These are phyloP conservation scores for Ceratobasidium sp. DNA, from an alignment of 1,284 basidiomycete genomes.

Conservation along the genomic window DNA sequence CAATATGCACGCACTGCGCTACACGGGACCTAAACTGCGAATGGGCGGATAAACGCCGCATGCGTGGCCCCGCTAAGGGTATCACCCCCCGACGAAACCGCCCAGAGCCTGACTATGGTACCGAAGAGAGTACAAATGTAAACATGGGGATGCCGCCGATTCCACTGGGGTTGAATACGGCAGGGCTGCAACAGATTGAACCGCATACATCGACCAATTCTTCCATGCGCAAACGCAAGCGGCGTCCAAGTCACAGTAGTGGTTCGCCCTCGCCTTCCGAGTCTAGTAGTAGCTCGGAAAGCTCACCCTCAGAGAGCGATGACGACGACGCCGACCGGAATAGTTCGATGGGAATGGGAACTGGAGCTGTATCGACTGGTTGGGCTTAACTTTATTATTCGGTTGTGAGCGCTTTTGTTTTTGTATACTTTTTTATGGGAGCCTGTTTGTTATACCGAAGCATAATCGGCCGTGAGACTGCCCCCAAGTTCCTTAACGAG, in stretches of 20 bases:
- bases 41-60: constrained; percentile 37
- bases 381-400: constrained; percentile 38
- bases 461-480: no score
- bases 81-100: constrained; percentile 27
- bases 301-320: constrained; percentile 36
- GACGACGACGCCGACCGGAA: constrained; percentile 30
- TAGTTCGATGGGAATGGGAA: constrained; percentile 18
- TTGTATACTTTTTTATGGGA: constrained; percentile 16
- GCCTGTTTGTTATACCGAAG: not conserved
- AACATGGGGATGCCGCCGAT: constrained; percentile 6
- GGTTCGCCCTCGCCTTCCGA: constrained; percentile 30
- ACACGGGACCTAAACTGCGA: constrained; percentile 33
- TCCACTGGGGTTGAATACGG: constrained; percentile 11
- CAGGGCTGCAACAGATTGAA: constrained; percentile 28
- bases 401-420: constrained; percentile 2
- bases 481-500: no score
- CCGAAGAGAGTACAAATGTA: not conserved
- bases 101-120: constrained; percentile 8
- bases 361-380: constrained; percentile 1
- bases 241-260: constrained; percentile 29
- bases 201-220: not conserved
- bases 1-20: constrained; percentile 31
- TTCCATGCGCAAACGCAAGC: constrained; percentile 23
- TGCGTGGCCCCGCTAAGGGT: constrained; percentile 36
- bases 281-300: constrained; percentile 35